Base-by-base conservation (phyloP, 2,329 filamentous ascomycete genomes). In the Colletotrichum somersetense region DNA sequence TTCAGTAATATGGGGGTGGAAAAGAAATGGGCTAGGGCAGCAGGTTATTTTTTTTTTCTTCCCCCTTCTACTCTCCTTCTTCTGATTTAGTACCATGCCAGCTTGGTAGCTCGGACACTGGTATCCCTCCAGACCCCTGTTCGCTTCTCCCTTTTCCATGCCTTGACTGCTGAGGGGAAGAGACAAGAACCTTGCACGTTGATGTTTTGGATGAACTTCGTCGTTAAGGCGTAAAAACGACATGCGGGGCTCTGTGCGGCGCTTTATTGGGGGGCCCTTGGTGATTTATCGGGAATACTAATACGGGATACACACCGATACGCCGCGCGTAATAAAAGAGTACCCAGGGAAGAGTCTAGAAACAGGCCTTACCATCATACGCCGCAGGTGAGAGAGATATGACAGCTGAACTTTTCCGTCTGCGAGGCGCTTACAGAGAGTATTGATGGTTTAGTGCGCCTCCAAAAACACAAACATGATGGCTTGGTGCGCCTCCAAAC, bases 11-110 rank as follows among this genome's bases (percentile, higher is more conserved):
- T 52, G 46, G 63, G 63, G 48, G 58, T 35, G 35, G 46, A 26
- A 18, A 18, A n/a, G 33, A 64, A 64, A 55, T 11, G 38, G 69
- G 44, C 68, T 71, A 62, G 65, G 68, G 68, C 65, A 58, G 42
- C 35, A 59, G 65, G 63, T 68, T 68, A 33, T 52, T 67, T 71
- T 67, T 48, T 55, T 58, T 35, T 8, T n/a, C 3, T 46, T 14
- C 38, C 38, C 38, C 38, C 11, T 14, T 14, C 38, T 11, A 1
- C 12, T 40, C 40, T 16, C 14, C 5, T 42, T 42, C 11, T 42
- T 42, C 5, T 10, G 11, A 40, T 11, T 14, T 11, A n/a, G 18
- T 18, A 16, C 8, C 11, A 40, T 35, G 20, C 30, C 58, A 35
- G 16, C 26, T 20, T 20, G 10, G 35, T 20, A 20, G 30, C 42